phyloP scores from a whole-genome alignment of 805 yeast genomes.

The Cyberlindnera mississippiensis region DNA sequence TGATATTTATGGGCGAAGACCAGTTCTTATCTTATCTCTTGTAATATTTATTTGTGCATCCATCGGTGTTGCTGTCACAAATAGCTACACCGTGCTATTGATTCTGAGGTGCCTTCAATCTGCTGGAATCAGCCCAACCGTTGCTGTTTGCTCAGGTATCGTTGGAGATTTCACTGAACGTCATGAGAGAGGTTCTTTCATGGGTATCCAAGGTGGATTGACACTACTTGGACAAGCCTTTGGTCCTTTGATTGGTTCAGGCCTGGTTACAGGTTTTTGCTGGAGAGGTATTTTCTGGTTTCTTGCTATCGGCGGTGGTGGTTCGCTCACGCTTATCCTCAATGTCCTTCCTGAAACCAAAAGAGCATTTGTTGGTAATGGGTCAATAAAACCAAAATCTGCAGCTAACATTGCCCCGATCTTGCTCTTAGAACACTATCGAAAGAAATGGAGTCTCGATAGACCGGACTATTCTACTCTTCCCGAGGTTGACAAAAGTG shows the following conservation, averaged over 20 bases:
- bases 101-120: constrained; percentile 72
- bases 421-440: constrained; percentile 20
- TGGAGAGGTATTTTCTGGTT: constrained; percentile 84
- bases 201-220: constrained; percentile 62
- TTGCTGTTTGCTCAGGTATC: constrained; percentile 65
- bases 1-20: constrained; percentile 70
- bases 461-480: constrained; percentile 31
- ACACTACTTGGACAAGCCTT: constrained; percentile 71
- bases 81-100: constrained; percentile 55
- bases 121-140: constrained; percentile 69
- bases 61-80: constrained; percentile 59
- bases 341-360: constrained; percentile 72
- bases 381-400: constrained; percentile 50
- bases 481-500: constrained; percentile 22
- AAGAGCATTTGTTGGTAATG: constrained; percentile 70
- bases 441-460: constrained; percentile 26
- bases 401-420: constrained; percentile 43
- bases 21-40: constrained; percentile 53
- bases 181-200: constrained; percentile 63
- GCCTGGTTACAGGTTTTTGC: constrained; percentile 39
- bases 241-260: constrained; percentile 65
- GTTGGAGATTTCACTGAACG: constrained; percentile 71
- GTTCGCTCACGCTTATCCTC: constrained; percentile 32
- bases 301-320: constrained; percentile 59
- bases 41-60: constrained; percentile 55